These are phyloP conservation scores for Leccinum uliginosum DNA, from an alignment of 768 basidiomycete species.

Conservation along the genomic window DNA sequence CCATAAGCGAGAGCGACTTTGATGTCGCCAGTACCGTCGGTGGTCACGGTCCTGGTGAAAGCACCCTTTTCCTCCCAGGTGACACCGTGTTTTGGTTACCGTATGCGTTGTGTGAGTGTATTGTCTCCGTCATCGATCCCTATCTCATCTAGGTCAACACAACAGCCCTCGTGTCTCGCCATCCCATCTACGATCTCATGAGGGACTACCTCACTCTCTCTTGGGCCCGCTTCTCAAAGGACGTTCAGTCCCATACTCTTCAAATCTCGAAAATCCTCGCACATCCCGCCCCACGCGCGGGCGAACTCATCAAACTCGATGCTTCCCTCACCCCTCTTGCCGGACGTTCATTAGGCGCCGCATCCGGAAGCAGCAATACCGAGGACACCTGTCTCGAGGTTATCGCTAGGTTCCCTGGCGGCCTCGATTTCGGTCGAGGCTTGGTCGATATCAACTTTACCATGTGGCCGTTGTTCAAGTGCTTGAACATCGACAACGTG, in stretches of 20 bases:
- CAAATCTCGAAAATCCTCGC: conserved; percentile 87
- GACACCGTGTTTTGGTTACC: conserved; percentile 95
- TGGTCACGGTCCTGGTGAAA: conserved; percentile 81
- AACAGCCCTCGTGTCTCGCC: conserved; percentile 86
- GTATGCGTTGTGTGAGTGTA: conserved; percentile 75
- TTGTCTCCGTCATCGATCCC: background rate
- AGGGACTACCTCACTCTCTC: conserved; percentile 93
- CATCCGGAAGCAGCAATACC: conserved; percentile 16
- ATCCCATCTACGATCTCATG: conserved; percentile 94
- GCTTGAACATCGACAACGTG: conserved; percentile 89
- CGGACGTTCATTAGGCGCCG: conserved; percentile 43
- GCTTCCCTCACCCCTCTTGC: conserved; percentile 58
- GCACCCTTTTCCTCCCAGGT: conserved; percentile 82
- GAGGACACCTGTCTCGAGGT: conserved; percentile 65
- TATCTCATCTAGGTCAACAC: conserved; percentile 10
- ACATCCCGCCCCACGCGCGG: conserved; percentile 82
- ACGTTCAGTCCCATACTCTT: conserved; percentile 87
- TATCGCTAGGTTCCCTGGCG: conserved; percentile 88
- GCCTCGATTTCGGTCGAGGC: conserved; percentile 87
- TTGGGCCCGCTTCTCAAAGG: conserved; percentile 92
- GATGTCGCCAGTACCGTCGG: conserved; percentile 72
- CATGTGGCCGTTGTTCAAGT: conserved; percentile 96
- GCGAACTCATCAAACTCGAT: conserved; percentile 81
- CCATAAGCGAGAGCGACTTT: conserved; percentile 82
- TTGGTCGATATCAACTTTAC: conserved; percentile 93